These are phyloP conservation scores for Xerocomus nothofagi DNA, from an alignment of 1,284 basidiomycete species.

Conservation along the genomic window DNA sequence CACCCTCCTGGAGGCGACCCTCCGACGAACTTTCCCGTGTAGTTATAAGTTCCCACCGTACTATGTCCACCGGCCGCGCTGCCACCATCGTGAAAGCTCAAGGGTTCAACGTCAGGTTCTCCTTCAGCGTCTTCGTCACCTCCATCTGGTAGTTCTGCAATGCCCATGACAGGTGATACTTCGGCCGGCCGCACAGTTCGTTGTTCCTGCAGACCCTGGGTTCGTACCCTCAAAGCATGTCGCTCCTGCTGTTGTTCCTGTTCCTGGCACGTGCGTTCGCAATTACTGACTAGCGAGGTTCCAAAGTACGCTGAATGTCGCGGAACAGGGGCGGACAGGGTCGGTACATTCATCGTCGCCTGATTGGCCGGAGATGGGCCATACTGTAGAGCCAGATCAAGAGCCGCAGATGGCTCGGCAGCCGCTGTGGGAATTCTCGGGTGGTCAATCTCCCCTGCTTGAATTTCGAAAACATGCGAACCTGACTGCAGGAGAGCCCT, in stretches of 20 bases:
- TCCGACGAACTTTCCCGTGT: slow-evolving; percentile 18
- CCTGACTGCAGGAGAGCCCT: slow-evolving; percentile 31
- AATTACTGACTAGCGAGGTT: slow-evolving; percentile 31
- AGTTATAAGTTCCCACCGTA: slow-evolving; percentile 32
- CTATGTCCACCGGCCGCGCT: slow-evolving; percentile 28
- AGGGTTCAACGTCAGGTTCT: slow-evolving; percentile 32
- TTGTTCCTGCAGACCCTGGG: slow-evolving; percentile 36
- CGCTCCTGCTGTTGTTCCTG: slow-evolving; percentile 38
- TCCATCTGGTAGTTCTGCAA: slow-evolving; percentile 32
- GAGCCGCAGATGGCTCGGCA: slow-evolving; percentile 19
- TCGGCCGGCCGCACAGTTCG: slow-evolving; percentile 36
- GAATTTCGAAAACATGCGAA: slow-evolving; percentile 20
- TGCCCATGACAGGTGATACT: slow-evolving; percentile 34
- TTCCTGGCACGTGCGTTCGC: slow-evolving; percentile 41
- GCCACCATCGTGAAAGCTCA: slow-evolving; percentile 25
- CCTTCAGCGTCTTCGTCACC: slow-evolving; percentile 38
- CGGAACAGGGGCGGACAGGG: slow-evolving; percentile 34
- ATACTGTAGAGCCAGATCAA: slow-evolving; percentile 33
- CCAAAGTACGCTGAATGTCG: slow-evolving; percentile 36
- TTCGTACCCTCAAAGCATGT: slow-evolving; percentile 33
- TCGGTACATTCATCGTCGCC: slow-evolving; percentile 25
- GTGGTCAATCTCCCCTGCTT: slow-evolving; percentile 5
- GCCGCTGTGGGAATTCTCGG: slow-evolving; percentile 21
- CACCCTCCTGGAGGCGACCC: slow-evolving; percentile 26
- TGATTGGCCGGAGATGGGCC: slow-evolving; percentile 20